Conservation (phyloP, 768 basidiomycete genomes). For the Russula dissimulans region DNA sequence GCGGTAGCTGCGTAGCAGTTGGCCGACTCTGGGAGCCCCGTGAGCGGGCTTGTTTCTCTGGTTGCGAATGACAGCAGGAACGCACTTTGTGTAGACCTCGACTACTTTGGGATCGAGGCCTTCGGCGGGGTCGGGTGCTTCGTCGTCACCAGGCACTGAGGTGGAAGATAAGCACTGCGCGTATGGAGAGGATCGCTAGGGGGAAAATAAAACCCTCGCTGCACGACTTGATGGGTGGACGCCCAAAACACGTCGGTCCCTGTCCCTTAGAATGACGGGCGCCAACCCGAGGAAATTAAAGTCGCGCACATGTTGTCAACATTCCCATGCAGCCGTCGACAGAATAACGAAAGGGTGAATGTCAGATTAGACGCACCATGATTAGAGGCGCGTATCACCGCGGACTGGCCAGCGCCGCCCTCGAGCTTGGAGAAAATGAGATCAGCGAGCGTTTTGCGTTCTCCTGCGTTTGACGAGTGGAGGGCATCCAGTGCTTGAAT, state of each 20-base stretch:
- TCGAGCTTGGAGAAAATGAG: slow-evolving; percentile 94
- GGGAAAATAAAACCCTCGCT: not conserved
- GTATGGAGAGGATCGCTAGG: slow-evolving; percentile 8
- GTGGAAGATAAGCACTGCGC: slow-evolving; percentile 23
- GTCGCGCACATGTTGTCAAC: no score
- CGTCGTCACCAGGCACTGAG: slow-evolving; percentile 38
- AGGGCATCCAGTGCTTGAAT: slow-evolving; percentile 76
- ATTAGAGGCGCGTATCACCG: slow-evolving; percentile 50
- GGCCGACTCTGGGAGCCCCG: slow-evolving; percentile 55
- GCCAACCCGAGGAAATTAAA: no score
- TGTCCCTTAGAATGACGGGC: no score
- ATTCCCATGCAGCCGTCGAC: no score
- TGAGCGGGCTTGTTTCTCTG: not conserved
- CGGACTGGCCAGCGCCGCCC: slow-evolving; percentile 40
- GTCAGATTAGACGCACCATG: slow-evolving; percentile 33
- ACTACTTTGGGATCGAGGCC: slow-evolving; percentile 90
- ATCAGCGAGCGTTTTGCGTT: slow-evolving; percentile 86
- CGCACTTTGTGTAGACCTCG: slow-evolving; percentile 87
- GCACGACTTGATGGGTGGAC: no score
- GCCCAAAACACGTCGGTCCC: no score
- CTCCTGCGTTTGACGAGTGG: slow-evolving; percentile 63
- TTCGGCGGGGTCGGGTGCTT: slow-evolving; percentile 61
- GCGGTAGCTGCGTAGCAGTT: slow-evolving; percentile 79
- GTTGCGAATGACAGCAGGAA: not conserved
- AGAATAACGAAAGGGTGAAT: not conserved